Conservation (phyloP, 345 rosid genomes). For the Aethionema arabicum region DNA sequence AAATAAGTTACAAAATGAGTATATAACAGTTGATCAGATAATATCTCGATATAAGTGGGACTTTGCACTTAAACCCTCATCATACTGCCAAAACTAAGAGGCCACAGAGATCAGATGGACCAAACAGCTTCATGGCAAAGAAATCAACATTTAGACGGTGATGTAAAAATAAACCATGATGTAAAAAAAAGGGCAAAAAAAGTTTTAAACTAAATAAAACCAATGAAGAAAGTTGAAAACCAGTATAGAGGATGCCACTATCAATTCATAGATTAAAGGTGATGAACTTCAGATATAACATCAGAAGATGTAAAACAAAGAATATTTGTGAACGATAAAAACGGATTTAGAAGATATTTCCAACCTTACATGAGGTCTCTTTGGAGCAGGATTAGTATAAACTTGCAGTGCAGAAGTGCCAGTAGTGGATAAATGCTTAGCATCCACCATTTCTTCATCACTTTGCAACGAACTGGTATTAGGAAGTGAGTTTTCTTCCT, state of each 20-base stretch:
- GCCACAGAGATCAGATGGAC: conserved; percentile 10
- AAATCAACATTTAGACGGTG: conserved; percentile 8
- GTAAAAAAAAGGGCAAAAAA: conserved; percentile 6
- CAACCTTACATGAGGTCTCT: conserved; percentile 75
- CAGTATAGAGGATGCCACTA: background rate
- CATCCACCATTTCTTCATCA: conserved; percentile 69
- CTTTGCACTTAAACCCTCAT: conserved; percentile 3
- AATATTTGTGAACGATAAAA: background rate
- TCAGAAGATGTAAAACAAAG: conserved; percentile 10
- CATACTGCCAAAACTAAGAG: background rate
- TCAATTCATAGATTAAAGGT: conserved; percentile 3
- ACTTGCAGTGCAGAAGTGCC: conserved; percentile 42
- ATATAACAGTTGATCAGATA: background rate
- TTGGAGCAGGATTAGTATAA: conserved; percentile 50
- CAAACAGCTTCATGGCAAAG: conserved; percentile 1
- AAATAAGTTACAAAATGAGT: background rate
- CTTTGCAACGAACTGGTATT: conserved; percentile 41
- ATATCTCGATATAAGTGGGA: conserved; percentile 5
- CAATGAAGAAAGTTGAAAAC: background rate
- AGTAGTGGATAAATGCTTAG: conserved; percentile 47
- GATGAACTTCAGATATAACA: conserved; percentile 8
- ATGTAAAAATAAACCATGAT: background rate
- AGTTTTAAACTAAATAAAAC: conserved; percentile 6
- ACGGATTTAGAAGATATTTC: conserved; percentile 23
- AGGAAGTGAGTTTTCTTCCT: conserved; percentile 56